phyloP scores from a whole-genome alignment of 169 alveolate genomes.

The Eimeria necatrix region DNA sequence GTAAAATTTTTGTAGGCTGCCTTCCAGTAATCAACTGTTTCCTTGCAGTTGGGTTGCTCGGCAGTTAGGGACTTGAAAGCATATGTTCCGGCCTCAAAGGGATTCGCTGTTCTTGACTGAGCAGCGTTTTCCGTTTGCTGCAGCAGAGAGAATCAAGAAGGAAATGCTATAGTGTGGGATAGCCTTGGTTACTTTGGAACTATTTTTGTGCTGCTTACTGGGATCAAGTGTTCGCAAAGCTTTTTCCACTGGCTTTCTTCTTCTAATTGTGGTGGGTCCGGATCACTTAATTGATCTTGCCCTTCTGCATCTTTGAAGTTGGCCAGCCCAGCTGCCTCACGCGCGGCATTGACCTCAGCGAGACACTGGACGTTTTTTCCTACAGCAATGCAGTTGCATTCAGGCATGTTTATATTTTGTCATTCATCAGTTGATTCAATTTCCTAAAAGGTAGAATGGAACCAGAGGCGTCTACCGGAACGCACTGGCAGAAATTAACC shows the following conservation, averaged over 20 bases:
- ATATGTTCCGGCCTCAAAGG: slow-evolving; percentile 34
- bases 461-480: no score
- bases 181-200: neutral
- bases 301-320: no score
- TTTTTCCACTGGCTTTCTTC: neutral
- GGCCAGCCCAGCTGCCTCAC: no score
- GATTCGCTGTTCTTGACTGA: no score
- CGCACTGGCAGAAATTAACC: no score
- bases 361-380: no score
- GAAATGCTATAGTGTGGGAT: neutral
- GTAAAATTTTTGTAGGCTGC: slow-evolving; percentile 4
- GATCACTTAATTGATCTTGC: no score
- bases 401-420: no score
- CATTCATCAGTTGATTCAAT: neutral
- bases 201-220: neutral
- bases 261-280: no score
- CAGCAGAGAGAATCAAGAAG: neutral
- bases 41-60: neutral
- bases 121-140: neutral
- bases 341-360: no score
- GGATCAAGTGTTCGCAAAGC: neutral
- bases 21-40: neutral
- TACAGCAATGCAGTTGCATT: no score
- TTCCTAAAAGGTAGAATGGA: no score
- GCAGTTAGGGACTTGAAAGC: neutral